phyloP scores from a whole-genome alignment of 805 yeast genomes.

The Saccharomycopsis capsularis region DNA sequence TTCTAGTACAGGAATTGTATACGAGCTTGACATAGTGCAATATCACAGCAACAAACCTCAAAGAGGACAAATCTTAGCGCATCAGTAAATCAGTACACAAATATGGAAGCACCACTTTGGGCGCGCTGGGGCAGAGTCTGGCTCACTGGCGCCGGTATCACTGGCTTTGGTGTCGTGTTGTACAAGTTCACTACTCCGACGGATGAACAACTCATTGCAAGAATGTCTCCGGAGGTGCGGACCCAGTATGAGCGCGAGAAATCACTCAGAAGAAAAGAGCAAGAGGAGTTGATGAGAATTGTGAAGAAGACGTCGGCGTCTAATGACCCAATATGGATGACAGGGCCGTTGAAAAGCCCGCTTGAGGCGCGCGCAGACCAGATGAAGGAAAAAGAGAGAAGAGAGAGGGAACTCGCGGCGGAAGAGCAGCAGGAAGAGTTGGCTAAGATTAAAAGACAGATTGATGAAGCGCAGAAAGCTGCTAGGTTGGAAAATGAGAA shows the following conservation, averaged over 20 bases:
- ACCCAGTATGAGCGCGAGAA: constrained; percentile 64
- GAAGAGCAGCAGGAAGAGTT: constrained; percentile 37
- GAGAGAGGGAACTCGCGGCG: constrained; percentile 43
- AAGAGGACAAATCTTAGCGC: too few relatives aligned
- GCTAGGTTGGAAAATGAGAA: constrained; percentile 29
- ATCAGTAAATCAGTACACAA: too few relatives aligned
- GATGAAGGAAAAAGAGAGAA: constrained; percentile 37
- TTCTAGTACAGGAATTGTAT: too few relatives aligned
- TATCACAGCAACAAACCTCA: too few relatives aligned
- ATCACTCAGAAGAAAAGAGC: constrained; percentile 59
- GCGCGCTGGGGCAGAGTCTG: constrained; percentile 52
- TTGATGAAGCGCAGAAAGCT: constrained; percentile 29
- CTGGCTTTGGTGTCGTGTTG: constrained; percentile 65
- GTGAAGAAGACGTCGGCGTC: constrained; percentile 58
- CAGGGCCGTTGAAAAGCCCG: constrained; percentile 64
- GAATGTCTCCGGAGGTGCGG: constrained; percentile 76
- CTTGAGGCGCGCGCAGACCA: constrained; percentile 42
- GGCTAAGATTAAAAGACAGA: constrained; percentile 34
- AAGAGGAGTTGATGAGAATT: constrained; percentile 59
- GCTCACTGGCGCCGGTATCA: constrained; percentile 56
- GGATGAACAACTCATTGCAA: constrained; percentile 68
- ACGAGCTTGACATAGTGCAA: too few relatives aligned
- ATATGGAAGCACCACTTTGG: constrained; percentile 29
- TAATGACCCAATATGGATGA: constrained; percentile 76
- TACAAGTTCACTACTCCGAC: constrained; percentile 76